Conservation (phyloP, 2,329 filamentous ascomycete genomes). For the Paecilomyces sp. region DNA sequence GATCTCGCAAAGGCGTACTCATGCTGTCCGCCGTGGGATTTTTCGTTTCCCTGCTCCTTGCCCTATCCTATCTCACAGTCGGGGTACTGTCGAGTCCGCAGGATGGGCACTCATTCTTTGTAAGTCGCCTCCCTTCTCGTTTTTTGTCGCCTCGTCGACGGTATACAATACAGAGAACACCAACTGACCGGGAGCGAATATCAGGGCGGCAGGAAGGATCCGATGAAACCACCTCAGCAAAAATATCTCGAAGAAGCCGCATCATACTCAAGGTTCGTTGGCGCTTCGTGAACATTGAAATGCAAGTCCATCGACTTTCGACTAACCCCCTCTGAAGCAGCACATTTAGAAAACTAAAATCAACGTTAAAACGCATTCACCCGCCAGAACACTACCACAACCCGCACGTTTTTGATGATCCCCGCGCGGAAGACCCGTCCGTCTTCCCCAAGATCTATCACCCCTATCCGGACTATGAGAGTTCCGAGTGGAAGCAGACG, state of each 20-base stretch:
- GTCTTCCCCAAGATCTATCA: constrained; percentile 51
- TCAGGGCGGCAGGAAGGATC: neutral
- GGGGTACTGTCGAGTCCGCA: neutral
- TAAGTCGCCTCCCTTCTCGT: neutral
- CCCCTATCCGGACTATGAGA: constrained; percentile 67
- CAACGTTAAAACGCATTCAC: constrained; percentile 5
- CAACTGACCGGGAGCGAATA: neutral
- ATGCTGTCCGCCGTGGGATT: neutral
- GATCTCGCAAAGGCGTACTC: neutral
- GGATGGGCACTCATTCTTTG: neutral
- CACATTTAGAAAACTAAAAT: constrained; percentile 7
- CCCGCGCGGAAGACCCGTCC: constrained; percentile 1
- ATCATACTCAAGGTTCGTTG: neutral
- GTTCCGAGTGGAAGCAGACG: constrained; percentile 49
- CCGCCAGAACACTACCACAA: constrained; percentile 4
- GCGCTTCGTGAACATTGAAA: neutral
- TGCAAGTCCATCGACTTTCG: too few species aligned
- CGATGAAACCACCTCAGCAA: constrained; percentile 4
- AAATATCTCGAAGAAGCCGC: constrained; percentile 7
- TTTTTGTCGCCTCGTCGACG: neutral
- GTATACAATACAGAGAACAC: too few species aligned
- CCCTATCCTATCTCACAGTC: neutral
- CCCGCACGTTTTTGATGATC: constrained; percentile 4
- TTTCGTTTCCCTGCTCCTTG: neutral
- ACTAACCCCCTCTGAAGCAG: neutral